Conservation (phyloP, 331 rosid species). For the Pyracantha coccinea region DNA sequence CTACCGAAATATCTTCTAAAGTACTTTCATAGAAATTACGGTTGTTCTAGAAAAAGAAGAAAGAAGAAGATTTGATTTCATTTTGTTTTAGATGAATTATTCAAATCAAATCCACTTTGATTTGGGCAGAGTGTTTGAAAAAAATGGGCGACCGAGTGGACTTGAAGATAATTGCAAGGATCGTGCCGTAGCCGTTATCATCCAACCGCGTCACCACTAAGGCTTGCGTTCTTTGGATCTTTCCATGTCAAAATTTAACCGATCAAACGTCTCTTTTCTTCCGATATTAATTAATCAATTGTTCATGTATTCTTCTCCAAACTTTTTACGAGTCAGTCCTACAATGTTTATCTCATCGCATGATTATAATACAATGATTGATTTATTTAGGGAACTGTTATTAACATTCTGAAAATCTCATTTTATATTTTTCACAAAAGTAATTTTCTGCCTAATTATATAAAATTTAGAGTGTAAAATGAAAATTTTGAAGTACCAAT, state of each 20-base stretch:
- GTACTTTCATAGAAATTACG: no score
- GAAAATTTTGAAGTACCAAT: no score
- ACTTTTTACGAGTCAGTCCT: no score
- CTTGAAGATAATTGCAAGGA: not conserved
- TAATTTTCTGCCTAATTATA: no score
- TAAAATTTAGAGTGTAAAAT: no score
- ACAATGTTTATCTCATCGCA: no score
- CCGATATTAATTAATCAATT: no score
- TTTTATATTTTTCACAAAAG: accelerated
- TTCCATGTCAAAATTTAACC: not conserved
- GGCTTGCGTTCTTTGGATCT: not conserved
- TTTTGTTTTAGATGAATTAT: not conserved
- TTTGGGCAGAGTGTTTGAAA: not conserved
- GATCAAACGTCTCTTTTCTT: no score
- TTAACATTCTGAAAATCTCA: accelerated
- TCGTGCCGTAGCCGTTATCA: not conserved
- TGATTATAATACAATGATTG: no score
- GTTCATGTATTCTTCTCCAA: no score
- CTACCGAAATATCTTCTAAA: no score
- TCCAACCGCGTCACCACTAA: not conserved
- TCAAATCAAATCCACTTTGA: not conserved
- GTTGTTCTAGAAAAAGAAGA: not conserved
- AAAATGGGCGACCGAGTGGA: not conserved
- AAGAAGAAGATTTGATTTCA: not conserved
- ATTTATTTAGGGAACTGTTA: no score